Evolutionary conservation across 257 asterid genomes (phyloP), one percentile per base, ranked within the genome.

Genomic region (Apocynum venetum): DNA sequence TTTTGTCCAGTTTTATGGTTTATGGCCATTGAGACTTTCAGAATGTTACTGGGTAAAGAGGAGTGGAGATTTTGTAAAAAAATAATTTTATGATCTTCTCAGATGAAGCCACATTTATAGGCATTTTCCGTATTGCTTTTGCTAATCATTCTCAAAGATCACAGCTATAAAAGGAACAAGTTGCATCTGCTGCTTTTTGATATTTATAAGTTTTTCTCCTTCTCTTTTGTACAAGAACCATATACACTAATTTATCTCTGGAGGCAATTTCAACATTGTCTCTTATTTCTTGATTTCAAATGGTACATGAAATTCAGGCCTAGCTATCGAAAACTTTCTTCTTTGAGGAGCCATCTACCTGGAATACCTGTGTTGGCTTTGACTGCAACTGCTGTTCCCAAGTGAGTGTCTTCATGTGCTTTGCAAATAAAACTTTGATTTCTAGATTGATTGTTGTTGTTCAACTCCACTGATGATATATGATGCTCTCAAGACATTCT

Each of bases 301-400:
- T 60, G 57, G 73, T 84, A 63, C 51, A 55, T 79, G 72, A 82
- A 75, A 73, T 77, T 78, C 80, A 95, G 98, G 96, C 98, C 98
- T 69, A 95, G 97, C 90, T 95, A 95, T 87, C 87, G 98, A 76
- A 95, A 92, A 85, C 97, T 95, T 81, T 90, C 96, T 84, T 85
- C 90, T 60, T 79, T 95, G 84, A 91, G 98, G 87, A 83, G 84
- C 78, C 87, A 72, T 74, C 82, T 95, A 49, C 93, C 98, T 52
- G 73, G 86, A 79, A 80, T 93, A 84, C 98, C 98, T 77, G 82
- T 95, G 79, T 73, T 95, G 88, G 98, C 98, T 43, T 85, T 95
- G 95, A 95, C 98, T 75, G 98, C 98, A 81, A 95, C 98, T 74
- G 98, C 98, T 81, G 94, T 77, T 86, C 98, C 98, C 66, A 95